These are phyloP conservation scores for Tieghemostelium lacteum DNA, from an alignment of 78 protist species.

Conservation along the genomic window DNA sequence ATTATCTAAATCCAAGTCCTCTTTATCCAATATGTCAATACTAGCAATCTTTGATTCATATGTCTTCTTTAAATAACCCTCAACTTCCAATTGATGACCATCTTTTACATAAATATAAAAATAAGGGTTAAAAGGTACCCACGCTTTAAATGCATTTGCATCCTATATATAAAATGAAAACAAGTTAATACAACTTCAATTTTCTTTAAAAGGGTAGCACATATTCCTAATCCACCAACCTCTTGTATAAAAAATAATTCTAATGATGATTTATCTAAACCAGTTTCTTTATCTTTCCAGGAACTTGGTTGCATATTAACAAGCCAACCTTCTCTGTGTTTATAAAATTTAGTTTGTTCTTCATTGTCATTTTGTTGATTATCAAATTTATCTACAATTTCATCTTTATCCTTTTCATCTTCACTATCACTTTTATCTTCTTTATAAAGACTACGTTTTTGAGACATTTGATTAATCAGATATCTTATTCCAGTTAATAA, in stretches of 20 bases:
- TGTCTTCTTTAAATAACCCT: slow-evolving; percentile 52
- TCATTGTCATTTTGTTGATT: too few relatives aligned
- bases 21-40: slow-evolving; percentile 80
- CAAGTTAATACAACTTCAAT: slow-evolving; percentile 23
- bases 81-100: slow-evolving; percentile 78
- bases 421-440: too few relatives aligned
- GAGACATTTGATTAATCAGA: too few relatives aligned
- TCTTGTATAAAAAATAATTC: slow-evolving; percentile 67
- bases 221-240: too few relatives aligned
- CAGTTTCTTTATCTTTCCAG: slow-evolving; percentile 24
- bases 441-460: too few relatives aligned
- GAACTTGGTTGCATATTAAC: slow-evolving; percentile 63
- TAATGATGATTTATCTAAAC: background rate
- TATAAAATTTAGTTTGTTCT: too few relatives aligned
- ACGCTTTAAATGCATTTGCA: slow-evolving; percentile 85
- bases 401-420: too few relatives aligned
- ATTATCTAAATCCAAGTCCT: slow-evolving; percentile 92
- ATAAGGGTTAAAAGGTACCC: slow-evolving; percentile 82
- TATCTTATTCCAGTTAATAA: too few relatives aligned
- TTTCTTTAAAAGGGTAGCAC: too few relatives aligned
- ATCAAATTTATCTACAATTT: too few relatives aligned
- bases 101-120: slow-evolving; percentile 81
- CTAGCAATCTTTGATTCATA: slow-evolving; percentile 51
- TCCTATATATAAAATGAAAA: slow-evolving; percentile 69
- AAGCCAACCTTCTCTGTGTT: slow-evolving; percentile 33